Base-by-base conservation (phyloP, 805 yeast genomes). In the Metschnikowia koreensis region DNA sequence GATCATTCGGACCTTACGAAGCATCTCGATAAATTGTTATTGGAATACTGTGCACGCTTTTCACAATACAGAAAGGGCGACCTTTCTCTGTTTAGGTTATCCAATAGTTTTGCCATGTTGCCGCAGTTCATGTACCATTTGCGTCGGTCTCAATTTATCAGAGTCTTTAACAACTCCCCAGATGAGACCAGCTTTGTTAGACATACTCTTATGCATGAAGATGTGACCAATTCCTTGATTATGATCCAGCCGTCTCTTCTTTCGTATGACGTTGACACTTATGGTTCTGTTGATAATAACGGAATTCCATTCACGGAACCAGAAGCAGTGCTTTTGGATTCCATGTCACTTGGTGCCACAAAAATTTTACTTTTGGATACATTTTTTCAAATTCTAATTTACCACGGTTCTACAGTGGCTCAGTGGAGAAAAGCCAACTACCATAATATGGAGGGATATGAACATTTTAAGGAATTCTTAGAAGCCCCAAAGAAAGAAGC, bases 181-280 rank as follows among this genome's bases (percentile, higher is more conserved):
- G 90, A 84, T 68, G 90, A 84, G 65, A 83, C 90, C 6, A 76
- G 83, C 15, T 84, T 77, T 62, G 77, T 81, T 53, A 76, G 88
- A 61, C 89, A 84, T 60, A 73, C 81, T 36, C 79, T 84, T 62
- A 68, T 81, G 62, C 79, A 79, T 39, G 89, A 84, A 65, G 87
- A 85, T 59, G 75, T 81, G 16, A 71, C 73, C 36, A 83, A 83
- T 57, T 76, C 87, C 1, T 70, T 84, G 57, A 76, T 81, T 38
- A 84, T 84, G 87, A 82, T 84, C 53, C 89, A 85, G 64, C 89
- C 90, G 31, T 80, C 87, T 1, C 72, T 84, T 60, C 77, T 84
- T 3, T 71, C 84, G 11, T 84, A 79, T 63, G 83, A 80, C 53
- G 64, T 81, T 46, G 75, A 73, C 17, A 67, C 66, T 15, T 74